Percentiles rank a stretch among this genome's conserved stretches.
phyloP scores from a whole-genome alignment of 805 yeast genomes.

The Saccharomycopsis malanga region DNA sequence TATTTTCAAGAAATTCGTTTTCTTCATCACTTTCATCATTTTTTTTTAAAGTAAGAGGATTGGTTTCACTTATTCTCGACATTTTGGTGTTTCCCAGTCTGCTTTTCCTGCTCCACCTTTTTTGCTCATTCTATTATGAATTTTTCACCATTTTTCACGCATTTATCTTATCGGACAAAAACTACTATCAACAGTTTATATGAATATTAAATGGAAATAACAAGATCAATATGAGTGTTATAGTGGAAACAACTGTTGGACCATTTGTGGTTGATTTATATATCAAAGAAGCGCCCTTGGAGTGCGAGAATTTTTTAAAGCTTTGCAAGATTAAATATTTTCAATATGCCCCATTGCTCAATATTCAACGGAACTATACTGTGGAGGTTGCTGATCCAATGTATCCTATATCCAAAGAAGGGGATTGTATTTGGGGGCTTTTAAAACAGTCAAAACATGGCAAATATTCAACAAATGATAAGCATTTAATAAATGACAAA shows the following conservation, averaged over 20 bases:
- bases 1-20: slow-evolving; percentile 11
- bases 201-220: no score
- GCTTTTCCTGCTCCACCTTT: no score
- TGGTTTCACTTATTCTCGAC: slow-evolving; percentile 8
- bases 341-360: slow-evolving; percentile 44
- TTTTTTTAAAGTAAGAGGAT: slow-evolving; percentile 4
- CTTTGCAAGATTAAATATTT: slow-evolving; percentile 47
- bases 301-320: slow-evolving; percentile 43
- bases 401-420: slow-evolving; percentile 30
- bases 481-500: slow-evolving; percentile 18
- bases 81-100: not conserved
- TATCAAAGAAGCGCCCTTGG: slow-evolving; percentile 31
- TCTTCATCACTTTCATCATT: not conserved
- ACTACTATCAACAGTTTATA: no score
- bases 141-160: no score
- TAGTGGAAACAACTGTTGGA: slow-evolving; percentile 36
- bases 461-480: not conserved
- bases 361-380: slow-evolving; percentile 33
- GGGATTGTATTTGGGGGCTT: slow-evolving; percentile 14
- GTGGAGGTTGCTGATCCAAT: slow-evolving; percentile 44
- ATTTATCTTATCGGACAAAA: no score
- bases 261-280: slow-evolving; percentile 45
- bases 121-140: no score
- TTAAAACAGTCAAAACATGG: not conserved
- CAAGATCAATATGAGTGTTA: slow-evolving; percentile 41